Evolutionary conservation across 768 basidiomycete species (phyloP).

Genomic region (Trametes sanguinea): DNA sequence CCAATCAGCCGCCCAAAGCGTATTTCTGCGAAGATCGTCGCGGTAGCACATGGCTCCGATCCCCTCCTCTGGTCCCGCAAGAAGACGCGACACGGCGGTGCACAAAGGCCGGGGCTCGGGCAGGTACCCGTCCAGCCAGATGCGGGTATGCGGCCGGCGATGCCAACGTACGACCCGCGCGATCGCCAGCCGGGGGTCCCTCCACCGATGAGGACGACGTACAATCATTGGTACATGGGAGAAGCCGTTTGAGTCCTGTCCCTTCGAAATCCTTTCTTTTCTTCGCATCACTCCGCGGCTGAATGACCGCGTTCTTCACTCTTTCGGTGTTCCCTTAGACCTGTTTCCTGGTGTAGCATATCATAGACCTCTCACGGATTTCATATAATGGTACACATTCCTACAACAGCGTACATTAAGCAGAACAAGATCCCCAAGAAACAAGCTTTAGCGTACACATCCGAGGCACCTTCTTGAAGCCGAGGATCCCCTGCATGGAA

Average conservation of each 20-base stretch:
- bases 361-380: no score
- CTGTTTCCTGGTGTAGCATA: neutral
- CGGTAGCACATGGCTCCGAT: slow-evolving; percentile 18
- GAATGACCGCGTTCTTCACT: neutral
- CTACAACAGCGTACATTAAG: neutral
- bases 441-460: neutral
- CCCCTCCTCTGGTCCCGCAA: slow-evolving; percentile 19
- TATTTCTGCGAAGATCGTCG: slow-evolving; percentile 20
- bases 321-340: neutral
- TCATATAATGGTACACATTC: neutral
- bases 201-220: slow-evolving; percentile 14
- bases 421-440: neutral
- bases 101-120: neutral
- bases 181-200: slow-evolving; percentile 5
- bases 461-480: neutral
- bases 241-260: slow-evolving; percentile 3
- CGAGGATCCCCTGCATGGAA: neutral
- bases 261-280: neutral
- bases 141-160: neutral
- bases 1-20: slow-evolving; percentile 7
- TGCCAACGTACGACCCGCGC: slow-evolving; percentile 17
- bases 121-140: neutral
- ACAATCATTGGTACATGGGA: slow-evolving; percentile 15
- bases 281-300: neutral
- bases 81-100: slow-evolving; percentile 2